Conservation (phyloP, 2,329 filamentous ascomycete genomes). For the Sclerotinia minor region DNA sequence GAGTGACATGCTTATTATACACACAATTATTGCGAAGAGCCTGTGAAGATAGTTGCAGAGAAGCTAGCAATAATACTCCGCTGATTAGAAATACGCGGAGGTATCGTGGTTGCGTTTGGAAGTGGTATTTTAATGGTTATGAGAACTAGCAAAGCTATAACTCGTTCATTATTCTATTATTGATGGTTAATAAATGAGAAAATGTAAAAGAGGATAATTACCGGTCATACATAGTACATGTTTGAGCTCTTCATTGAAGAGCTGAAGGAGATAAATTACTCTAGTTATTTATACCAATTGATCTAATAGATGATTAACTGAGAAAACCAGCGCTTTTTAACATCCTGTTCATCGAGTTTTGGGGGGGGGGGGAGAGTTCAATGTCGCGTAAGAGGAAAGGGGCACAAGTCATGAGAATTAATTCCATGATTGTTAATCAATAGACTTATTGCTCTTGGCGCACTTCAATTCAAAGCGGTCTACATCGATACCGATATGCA, state of each 20-base stretch:
- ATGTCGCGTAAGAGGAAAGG: no score
- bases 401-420: no score
- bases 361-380: no score
- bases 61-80: constrained; percentile 38
- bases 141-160: constrained; percentile 42
- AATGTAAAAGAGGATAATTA: neutral
- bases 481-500: no score
- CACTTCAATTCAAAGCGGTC: no score
- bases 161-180: constrained; percentile 29
- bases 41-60: constrained; percentile 4
- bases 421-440: no score
- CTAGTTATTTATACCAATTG: no score
- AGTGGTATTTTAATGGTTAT: constrained; percentile 39
- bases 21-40: neutral
- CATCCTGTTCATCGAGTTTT: no score
- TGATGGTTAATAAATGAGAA: neutral
- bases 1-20: neutral
- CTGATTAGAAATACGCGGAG: constrained; percentile 43
- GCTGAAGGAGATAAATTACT: constrained; percentile 40
- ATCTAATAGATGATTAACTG: no score
- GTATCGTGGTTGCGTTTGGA: constrained; percentile 39
- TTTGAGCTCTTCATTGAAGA: constrained; percentile 44
- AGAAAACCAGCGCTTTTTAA: no score
- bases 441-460: no score
- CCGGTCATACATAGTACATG: constrained; percentile 35